These are phyloP conservation scores for Vitis rotundifolia DNA, from an alignment of 164 flowering plant species.

Conservation along the genomic window DNA sequence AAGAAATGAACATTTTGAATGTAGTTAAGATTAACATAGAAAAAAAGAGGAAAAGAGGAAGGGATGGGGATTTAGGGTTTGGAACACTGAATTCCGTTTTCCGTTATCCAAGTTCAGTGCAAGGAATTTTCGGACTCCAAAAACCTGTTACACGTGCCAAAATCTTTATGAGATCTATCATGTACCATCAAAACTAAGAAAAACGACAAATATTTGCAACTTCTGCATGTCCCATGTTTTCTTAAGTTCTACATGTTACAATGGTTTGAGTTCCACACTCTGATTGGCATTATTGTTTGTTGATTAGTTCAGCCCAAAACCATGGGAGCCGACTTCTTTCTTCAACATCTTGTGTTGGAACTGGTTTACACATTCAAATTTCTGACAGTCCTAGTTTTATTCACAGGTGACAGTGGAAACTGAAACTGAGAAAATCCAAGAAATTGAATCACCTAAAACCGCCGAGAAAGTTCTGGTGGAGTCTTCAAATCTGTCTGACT, in stretches of 20 bases:
- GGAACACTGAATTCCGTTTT: too few species aligned
- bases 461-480: constrained; percentile 68
- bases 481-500: constrained; percentile 64
- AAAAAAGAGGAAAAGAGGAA: too few species aligned
- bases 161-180: too few species aligned
- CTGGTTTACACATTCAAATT: neutral
- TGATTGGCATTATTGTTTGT: neutral
- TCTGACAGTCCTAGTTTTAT: constrained; percentile 3
- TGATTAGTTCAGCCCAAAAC: neutral
- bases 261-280: neutral
- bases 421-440: constrained; percentile 31
- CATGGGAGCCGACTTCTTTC: neutral
- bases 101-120: too few species aligned
- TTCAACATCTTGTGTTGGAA: neutral
- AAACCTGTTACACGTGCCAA: too few species aligned
- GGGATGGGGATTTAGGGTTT: too few species aligned
- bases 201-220: too few species aligned
- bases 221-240: too few species aligned
- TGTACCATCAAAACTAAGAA: too few species aligned
- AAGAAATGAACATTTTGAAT: neutral
- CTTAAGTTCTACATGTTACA: too few species aligned
- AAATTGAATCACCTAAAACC: constrained; percentile 31
- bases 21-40: too few species aligned
- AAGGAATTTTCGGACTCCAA: too few species aligned
- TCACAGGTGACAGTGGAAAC: constrained; percentile 43